phyloP scores from a whole-genome alignment of 2,329 filamentous ascomycete genomes.

The Fusarium coffeatum region DNA sequence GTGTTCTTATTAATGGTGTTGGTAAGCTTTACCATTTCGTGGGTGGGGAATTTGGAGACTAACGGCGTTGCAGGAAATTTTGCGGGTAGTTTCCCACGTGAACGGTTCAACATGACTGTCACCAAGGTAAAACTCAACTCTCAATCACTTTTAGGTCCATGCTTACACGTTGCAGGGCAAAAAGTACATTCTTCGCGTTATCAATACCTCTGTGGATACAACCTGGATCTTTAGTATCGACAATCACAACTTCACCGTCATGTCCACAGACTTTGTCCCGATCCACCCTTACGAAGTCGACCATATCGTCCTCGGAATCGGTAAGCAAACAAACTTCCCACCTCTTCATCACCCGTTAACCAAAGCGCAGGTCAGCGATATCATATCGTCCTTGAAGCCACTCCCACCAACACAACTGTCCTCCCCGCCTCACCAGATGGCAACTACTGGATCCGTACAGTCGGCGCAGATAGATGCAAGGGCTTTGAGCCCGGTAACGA shows the following conservation, averaged over 20 bases:
- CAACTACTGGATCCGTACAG: conserved; percentile 43
- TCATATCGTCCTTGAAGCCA: conserved; percentile 37
- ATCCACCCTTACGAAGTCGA: conserved; percentile 35
- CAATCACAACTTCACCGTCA: conserved; percentile 38
- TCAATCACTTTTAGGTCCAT: too few relatives aligned
- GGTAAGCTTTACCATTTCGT: neutral
- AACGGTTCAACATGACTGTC: conserved; percentile 14
- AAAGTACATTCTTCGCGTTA: conserved; percentile 35
- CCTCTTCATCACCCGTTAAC: too few relatives aligned
- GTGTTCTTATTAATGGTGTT: conserved; percentile 17
- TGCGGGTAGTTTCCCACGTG: conserved; percentile 15
- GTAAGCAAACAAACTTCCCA: too few relatives aligned
- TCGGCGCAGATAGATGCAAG: conserved; percentile 11
- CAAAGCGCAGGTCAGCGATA: conserved; percentile 36
- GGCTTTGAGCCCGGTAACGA: neutral
- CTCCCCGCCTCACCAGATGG: conserved; percentile 28
- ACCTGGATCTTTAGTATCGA: conserved; percentile 42
- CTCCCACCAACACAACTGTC: conserved; percentile 15
- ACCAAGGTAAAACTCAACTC: too few relatives aligned
- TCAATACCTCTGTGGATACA: conserved; percentile 41
- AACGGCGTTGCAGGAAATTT: neutral
- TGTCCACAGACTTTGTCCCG: conserved; percentile 36
- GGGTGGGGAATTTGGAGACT: neutral
- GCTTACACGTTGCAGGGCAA: neutral
- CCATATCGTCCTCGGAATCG: conserved; percentile 32